A percentile compares a stretch with the other conserved stretches of the same genome.
Conservation (phyloP, 768 basidiomycete species). For the Termitomyces titanicus region DNA sequence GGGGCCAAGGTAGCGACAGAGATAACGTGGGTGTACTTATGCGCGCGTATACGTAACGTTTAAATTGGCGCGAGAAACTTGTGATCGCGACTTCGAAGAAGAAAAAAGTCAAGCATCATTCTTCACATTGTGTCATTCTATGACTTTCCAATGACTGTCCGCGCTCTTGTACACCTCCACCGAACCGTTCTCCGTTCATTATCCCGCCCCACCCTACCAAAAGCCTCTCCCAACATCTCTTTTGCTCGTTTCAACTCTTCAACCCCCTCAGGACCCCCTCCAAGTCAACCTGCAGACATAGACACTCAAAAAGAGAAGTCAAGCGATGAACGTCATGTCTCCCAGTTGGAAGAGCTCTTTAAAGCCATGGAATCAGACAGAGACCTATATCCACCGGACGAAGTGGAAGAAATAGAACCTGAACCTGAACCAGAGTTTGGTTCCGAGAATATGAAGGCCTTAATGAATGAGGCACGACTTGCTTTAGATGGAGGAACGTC, state of each 20-base stretch:
- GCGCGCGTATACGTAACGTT: too few species aligned
- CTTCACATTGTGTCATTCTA: not conserved
- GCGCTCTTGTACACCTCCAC: not conserved
- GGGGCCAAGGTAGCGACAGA: not conserved
- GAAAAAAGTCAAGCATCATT: too few species aligned
- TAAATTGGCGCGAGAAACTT: not conserved
- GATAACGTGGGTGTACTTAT: not conserved
- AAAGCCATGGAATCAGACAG: too few species aligned
- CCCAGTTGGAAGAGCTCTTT: too few species aligned
- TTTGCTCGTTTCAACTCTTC: not conserved
- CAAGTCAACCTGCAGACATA: not conserved
- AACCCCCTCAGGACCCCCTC: not conserved
- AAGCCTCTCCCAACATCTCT: not conserved
- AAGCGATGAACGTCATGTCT: not conserved
- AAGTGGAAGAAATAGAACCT: not conserved
- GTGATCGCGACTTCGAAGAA: too few species aligned
- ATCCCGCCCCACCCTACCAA: not conserved
- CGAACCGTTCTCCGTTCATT: not conserved
- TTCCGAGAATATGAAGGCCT: not conserved
- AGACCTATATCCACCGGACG: not conserved
- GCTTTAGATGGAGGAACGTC: too few species aligned
- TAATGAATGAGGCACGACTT: too few species aligned
- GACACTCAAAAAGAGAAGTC: not conserved
- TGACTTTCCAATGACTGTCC: not conserved
- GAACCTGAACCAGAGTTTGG: not conserved